These are phyloP conservation scores for Cryoendolithus antarcticus DNA, from an alignment of 2,329 filamentous ascomycete species.

Conservation along the genomic window DNA sequence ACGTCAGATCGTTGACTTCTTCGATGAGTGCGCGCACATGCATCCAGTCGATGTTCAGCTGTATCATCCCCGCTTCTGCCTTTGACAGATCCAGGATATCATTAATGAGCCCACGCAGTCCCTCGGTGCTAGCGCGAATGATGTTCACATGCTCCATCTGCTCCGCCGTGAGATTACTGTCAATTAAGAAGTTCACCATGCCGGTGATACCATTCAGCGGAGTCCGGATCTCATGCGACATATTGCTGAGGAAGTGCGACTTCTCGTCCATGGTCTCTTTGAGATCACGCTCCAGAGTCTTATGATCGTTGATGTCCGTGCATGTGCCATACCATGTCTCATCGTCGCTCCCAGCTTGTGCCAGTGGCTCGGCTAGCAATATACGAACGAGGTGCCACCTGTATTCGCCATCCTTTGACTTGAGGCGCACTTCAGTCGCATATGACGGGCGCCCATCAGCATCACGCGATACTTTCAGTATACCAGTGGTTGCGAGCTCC, in stretches of 20 bases:
- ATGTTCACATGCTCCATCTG: slow-evolving; percentile 93
- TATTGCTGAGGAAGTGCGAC: slow-evolving; percentile 89
- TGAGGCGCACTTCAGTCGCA: slow-evolving; percentile 67
- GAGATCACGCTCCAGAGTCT: slow-evolving; percentile 78
- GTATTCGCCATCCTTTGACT: slow-evolving; percentile 77
- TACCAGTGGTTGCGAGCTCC: slow-evolving; percentile 62
- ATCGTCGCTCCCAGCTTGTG: slow-evolving; percentile 49
- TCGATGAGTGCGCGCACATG: slow-evolving; percentile 85
- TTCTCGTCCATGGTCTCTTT: slow-evolving; percentile 99
- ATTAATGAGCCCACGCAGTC: slow-evolving; percentile 87
- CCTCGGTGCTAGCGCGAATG: slow-evolving; percentile 88
- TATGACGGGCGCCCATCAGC: slow-evolving; percentile 78
- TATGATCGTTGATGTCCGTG: slow-evolving; percentile 96
- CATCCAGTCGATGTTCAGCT: slow-evolving; percentile 85
- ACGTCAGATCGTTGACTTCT: slow-evolving; percentile 90
- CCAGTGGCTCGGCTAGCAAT: slow-evolving; percentile 68
- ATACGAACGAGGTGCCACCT: slow-evolving; percentile 93
- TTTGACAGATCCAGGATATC: slow-evolving; percentile 93
- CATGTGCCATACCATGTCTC: slow-evolving; percentile 96
- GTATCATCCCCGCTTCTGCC: slow-evolving; percentile 96
- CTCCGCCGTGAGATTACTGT: slow-evolving; percentile 76
- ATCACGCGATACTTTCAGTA: slow-evolving; percentile 71
- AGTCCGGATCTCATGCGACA: slow-evolving; percentile 95
- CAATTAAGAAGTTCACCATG: slow-evolving; percentile 91
- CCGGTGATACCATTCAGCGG: slow-evolving; percentile 91